Percentiles rank a stretch among this genome's conserved stretches.
Conservation (phyloP, 2,329 filamentous ascomycete species). For the Bipolaris victoriae region DNA sequence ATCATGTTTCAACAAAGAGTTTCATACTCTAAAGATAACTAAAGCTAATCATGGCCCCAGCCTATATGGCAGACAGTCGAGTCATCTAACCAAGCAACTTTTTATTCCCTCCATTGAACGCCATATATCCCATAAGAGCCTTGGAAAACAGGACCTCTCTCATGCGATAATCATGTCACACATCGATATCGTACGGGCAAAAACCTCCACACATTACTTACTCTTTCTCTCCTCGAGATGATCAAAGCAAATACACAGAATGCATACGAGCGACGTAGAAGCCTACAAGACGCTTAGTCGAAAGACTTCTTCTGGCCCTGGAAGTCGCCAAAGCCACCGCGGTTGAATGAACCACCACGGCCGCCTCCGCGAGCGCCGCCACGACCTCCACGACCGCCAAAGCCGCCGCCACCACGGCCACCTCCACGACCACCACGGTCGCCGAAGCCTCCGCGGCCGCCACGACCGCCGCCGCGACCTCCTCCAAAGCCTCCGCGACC, state of each 20-base stretch:
- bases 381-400: conserved; percentile 58
- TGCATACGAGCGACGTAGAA: conserved; percentile 6
- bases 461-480: conserved; percentile 53
- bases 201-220: conserved; percentile 28
- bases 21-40: conserved; percentile 22
- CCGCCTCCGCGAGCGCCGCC: conserved; percentile 58
- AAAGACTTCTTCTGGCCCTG: conserved; percentile 82
- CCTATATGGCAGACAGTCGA: conserved; percentile 9
- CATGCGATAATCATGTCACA: conserved; percentile 21
- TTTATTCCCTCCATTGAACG: conserved; percentile 20
- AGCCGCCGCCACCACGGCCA: conserved; percentile 56
- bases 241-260: conserved; percentile 28
- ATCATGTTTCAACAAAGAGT: conserved; percentile 3
- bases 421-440: conserved; percentile 48
- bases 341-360: conserved; percentile 54
- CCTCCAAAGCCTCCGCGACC: conserved; percentile 56
- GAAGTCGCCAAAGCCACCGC: conserved; percentile 69
- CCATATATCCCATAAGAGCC: conserved; percentile 16
- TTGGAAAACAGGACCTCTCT: conserved; percentile 5
- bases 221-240: conserved; percentile 24
- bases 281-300: conserved; percentile 34
- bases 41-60: conserved; percentile 12
- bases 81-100: conserved; percentile 19
- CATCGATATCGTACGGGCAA: conserved; percentile 24
- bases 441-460: conserved; percentile 58